Conservation (phyloP, 108 stramenopile species). For the Schizochytrium sp. region DNA sequence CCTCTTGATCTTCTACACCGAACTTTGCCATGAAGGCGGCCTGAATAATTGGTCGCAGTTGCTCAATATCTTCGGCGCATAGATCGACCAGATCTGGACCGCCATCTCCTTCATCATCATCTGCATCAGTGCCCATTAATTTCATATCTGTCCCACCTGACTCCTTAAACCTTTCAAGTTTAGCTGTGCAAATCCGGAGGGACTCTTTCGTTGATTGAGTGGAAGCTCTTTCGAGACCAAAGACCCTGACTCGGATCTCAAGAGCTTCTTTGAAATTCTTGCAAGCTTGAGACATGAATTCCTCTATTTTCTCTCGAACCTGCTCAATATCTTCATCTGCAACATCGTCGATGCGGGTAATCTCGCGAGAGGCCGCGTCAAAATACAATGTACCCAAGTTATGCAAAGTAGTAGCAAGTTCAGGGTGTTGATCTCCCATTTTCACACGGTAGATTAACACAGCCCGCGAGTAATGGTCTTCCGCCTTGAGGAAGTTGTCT, state of each 20-base stretch:
- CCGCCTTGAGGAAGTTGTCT: constrained; percentile 24
- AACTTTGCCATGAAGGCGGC: not conserved
- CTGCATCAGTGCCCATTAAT: constrained; percentile 1
- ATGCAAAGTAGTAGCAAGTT: constrained; percentile 22
- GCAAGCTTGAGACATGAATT: not conserved
- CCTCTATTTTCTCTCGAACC: not conserved
- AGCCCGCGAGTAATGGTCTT: constrained; percentile 7
- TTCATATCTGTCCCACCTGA: not conserved
- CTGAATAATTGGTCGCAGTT: not conserved
- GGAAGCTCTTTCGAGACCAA: not conserved
- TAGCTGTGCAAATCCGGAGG: not conserved
- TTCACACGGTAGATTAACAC: constrained; percentile 30
- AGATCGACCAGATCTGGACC: constrained; percentile 35
- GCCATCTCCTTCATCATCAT: not conserved
- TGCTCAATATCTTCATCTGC: constrained; percentile 5
- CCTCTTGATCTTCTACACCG: not conserved
- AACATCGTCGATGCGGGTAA: not conserved
- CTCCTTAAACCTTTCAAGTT: constrained; percentile 8
- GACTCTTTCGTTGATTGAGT: constrained; percentile 29
- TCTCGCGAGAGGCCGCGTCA: constrained; percentile 18
- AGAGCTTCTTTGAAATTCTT: not conserved
- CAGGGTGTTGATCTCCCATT: constrained; percentile 6
- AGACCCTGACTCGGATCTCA: constrained; percentile 47
- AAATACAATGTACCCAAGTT: constrained; percentile 53
- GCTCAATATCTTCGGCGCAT: not conserved